Evolutionary conservation across 139 green algal genomes (phyloP), one percentile per base, ranked within the genome.

Genomic region (Closterium sp.): DNA sequence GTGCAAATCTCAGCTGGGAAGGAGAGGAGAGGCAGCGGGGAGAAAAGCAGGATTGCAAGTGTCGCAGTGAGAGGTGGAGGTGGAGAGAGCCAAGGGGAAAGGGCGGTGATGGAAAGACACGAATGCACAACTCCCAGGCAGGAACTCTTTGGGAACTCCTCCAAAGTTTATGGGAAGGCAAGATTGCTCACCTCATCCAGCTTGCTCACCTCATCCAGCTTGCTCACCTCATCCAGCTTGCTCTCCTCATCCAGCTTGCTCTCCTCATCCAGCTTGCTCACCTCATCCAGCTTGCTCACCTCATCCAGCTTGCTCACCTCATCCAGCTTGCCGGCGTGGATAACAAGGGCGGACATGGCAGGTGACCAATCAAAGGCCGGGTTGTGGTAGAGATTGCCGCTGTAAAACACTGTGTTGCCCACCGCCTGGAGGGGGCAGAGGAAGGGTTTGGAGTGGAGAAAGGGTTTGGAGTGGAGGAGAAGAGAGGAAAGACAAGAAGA

Each of bases 131-230:
- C n/a, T n/a, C n/a, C n/a, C n/a, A n/a, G n/a, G n/a, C n/a, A n/a
- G n/a, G n/a, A n/a, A n/a, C n/a, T n/a, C n/a, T n/a, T n/a, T n/a
- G n/a, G n/a, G n/a, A n/a, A n/a, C n/a, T n/a, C n/a, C n/a, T n/a
- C n/a, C n/a, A n/a, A 7, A 7, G 42, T 62, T 5, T 5, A 13
- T 62, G 5, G 42, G 5, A 62, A 62, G 42, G 42, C 42, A 62
- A 62, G 42, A 7, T 62, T 7, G 42, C 42, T 7, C 42, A 90
- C 87, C 88, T 91, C 88, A 19, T 91, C 88, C 10, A 91, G 88
- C 62, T 91, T 91, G 50, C 42, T 7, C 42, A 90, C 87, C 88
- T 91, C 88, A 19, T 91, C 88, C 10, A 91, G 88, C 62, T 91
- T 91, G 50, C 42, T 7, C 42, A 90, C 87, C 88, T 91, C 88